These are phyloP conservation scores for Diaporthe sp. DNA, from an alignment of 2,329 filamentous ascomycete species.

Conservation along the genomic window DNA sequence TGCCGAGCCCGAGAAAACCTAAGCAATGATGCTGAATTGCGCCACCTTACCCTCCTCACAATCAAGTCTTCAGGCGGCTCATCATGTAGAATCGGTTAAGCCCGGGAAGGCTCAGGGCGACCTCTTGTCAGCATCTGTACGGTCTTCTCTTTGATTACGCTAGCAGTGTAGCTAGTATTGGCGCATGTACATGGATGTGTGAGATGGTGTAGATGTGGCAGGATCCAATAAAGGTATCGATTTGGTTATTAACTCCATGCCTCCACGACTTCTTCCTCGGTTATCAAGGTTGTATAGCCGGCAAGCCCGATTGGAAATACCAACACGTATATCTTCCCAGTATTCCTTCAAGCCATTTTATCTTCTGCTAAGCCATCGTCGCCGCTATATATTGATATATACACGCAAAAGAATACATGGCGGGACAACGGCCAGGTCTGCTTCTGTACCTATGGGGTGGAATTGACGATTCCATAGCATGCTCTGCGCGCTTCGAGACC, in stretches of 20 bases:
- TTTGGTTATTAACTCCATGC: too few species aligned
- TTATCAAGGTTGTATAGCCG: too few species aligned
- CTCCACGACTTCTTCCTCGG: too few species aligned
- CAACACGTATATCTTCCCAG: not conserved
- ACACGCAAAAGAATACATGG: not conserved
- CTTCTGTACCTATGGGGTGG: too few species aligned
- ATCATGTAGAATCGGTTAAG: not conserved
- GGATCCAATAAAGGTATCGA: too few species aligned
- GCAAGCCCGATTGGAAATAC: not conserved
- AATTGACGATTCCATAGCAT: not conserved
- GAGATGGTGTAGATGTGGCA: too few species aligned
- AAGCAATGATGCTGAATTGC: not conserved
- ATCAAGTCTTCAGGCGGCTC: not conserved
- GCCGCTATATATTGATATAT: not conserved
- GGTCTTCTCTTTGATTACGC: not conserved
- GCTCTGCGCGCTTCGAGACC: not conserved
- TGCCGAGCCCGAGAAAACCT: too few species aligned
- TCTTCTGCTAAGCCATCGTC: not conserved
- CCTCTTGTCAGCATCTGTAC: not conserved
- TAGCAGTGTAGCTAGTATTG: not conserved
- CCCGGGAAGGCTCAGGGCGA: not conserved
- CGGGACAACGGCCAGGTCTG: not conserved
- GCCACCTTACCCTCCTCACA: not conserved
- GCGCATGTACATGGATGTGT: not conserved
- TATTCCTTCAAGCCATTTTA: not conserved